Evolutionary conservation across 2,329 filamentous ascomycete genomes (phyloP).

Genomic region (Penicillium sp.): DNA sequence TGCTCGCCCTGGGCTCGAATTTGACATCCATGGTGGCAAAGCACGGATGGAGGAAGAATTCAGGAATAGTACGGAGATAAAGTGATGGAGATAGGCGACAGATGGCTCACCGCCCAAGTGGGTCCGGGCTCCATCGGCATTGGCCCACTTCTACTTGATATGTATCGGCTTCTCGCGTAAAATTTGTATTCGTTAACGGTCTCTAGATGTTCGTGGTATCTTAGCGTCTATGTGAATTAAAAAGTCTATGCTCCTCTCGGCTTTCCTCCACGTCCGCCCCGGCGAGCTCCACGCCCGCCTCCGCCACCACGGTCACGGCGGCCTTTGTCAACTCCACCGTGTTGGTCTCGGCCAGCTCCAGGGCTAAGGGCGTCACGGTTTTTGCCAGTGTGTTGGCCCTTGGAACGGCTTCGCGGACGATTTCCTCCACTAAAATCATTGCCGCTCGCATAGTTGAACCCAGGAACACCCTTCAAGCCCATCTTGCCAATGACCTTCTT

Average conservation of each 20-base stretch:
- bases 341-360: constrained; percentile 19
- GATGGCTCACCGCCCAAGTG: constrained; percentile 7
- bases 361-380: constrained; percentile 25
- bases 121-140: not conserved
- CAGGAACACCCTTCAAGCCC: constrained; percentile 40
- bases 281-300: constrained; percentile 2
- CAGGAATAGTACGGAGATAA: not conserved
- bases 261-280: constrained; percentile 9
- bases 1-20: not conserved
- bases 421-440: constrained; percentile 9
- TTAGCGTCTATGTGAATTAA: not conserved
- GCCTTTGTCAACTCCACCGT: constrained; percentile 21
- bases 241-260: not conserved
- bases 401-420: constrained; percentile 13
- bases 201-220: not conserved
- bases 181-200: not conserved
- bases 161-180: not conserved
- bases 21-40: not conserved
- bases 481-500: constrained; percentile 41
- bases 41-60: not conserved
- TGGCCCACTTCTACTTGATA: not conserved
- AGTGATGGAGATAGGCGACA: not conserved
- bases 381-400: constrained; percentile 9
- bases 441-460: constrained; percentile 31
- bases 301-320: constrained; percentile 6